Evolutionary conservation across 2,329 filamentous ascomycete genomes (phyloP).

Genomic region (Pyrenophora graminea): DNA sequence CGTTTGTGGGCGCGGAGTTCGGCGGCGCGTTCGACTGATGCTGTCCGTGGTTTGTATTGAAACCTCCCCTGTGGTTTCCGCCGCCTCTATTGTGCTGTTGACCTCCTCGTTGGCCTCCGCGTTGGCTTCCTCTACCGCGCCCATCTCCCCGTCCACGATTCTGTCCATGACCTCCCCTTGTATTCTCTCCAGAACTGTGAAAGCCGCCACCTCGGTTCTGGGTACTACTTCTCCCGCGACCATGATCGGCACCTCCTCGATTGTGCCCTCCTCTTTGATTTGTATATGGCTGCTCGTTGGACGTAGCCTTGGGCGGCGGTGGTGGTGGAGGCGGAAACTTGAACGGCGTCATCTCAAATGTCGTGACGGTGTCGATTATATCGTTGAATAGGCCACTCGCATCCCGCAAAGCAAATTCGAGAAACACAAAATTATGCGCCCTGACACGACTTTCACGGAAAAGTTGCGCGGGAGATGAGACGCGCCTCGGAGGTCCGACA

Average conservation of each 20-base stretch:
- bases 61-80: slow-evolving; percentile 10
- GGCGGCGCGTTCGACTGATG: slow-evolving; percentile 8
- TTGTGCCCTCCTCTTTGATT: slow-evolving; percentile 36
- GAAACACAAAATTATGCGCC: not conserved
- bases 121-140: slow-evolving; percentile 15
- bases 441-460: not conserved
- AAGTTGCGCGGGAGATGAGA: slow-evolving; percentile 5
- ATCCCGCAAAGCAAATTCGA: not conserved
- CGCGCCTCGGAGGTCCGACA: slow-evolving; percentile 19
- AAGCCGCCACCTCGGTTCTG: slow-evolving; percentile 25
- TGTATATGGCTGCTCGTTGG: slow-evolving; percentile 30
- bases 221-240: slow-evolving; percentile 30
- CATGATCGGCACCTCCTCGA: slow-evolving; percentile 34
- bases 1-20: not conserved
- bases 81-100: slow-evolving; percentile 22
- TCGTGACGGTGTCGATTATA: not conserved
- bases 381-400: not conserved
- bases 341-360: slow-evolving; percentile 41
- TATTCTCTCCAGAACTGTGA: slow-evolving; percentile 10
- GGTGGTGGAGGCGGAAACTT: slow-evolving; percentile 57
- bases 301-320: slow-evolving; percentile 42
- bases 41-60: slow-evolving; percentile 9
- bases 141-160: slow-evolving; percentile 18
- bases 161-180: slow-evolving; percentile 25
- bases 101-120: slow-evolving; percentile 25